Percentiles rank a stretch among this genome's conserved stretches.
Conservation (phyloP, 306 rosid species). For the Trifolium repens region DNA sequence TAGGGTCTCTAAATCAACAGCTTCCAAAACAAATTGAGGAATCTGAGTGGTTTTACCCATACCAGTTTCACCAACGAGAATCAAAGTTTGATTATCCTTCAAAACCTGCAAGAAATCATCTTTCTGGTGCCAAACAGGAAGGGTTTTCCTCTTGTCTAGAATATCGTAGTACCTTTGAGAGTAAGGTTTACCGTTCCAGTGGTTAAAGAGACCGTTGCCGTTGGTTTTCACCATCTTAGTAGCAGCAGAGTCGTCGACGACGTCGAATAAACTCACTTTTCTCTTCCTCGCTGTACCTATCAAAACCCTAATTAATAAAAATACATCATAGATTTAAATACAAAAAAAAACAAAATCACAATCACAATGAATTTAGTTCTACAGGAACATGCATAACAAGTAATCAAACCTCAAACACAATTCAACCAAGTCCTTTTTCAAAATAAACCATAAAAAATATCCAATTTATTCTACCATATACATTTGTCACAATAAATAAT, state of each 20-base stretch:
- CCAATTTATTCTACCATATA: too few species aligned
- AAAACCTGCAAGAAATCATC: conserved; percentile 75
- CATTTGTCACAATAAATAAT: too few species aligned
- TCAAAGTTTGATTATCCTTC: conserved; percentile 41
- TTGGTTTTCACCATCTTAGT: conserved; percentile 58
- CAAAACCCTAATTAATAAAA: too few species aligned
- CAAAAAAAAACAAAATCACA: too few species aligned
- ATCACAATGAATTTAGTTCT: too few species aligned
- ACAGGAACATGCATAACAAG: too few species aligned
- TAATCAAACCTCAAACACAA: too few species aligned
- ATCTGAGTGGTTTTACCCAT: conserved; percentile 90
- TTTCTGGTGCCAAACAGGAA: conserved; percentile 94
- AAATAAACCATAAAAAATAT: too few species aligned
- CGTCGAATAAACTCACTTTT: conserved; percentile 87
- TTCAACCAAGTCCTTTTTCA: too few species aligned
- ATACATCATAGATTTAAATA: too few species aligned
- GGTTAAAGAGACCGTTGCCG: conserved; percentile 57
- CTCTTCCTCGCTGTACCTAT: conserved; percentile 49
- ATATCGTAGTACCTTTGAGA: conserved; percentile 81
- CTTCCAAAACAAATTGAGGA: conserved; percentile 92
- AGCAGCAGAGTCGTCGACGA: conserved; percentile 61
- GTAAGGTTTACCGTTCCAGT: conserved; percentile 77
- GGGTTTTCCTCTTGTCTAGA: conserved; percentile 76
- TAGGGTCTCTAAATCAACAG: conserved; percentile 67
- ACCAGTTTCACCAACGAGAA: conserved; percentile 84